Conservation (phyloP, 2,329 filamentous ascomycete species). For the Epichloe uncinata region DNA sequence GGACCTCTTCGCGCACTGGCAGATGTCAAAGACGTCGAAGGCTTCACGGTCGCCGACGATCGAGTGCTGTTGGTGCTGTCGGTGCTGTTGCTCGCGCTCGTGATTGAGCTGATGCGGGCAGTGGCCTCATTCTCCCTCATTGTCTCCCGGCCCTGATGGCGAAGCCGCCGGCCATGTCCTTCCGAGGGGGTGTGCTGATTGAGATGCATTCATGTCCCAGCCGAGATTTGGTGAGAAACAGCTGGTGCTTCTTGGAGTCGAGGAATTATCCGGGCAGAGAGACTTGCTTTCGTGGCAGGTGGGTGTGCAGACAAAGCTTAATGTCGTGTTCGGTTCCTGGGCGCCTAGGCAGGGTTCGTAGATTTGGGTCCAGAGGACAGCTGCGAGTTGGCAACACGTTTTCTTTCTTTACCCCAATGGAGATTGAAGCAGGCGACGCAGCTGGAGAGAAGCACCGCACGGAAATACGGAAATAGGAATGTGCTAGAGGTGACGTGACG, state of each 20-base stretch:
- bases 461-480: background rate
- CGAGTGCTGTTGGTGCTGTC: conserved; percentile 55
- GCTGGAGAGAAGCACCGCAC: background rate
- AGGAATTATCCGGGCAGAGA: background rate
- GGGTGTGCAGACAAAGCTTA: background rate
- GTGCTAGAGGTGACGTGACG: background rate
- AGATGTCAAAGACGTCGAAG: conserved; percentile 22
- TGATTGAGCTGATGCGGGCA: conserved; percentile 40
- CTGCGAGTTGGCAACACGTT: background rate
- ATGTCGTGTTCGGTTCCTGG: background rate
- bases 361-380: background rate
- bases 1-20: conserved; percentile 10
- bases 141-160: conserved; percentile 27
- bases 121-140: conserved; percentile 56
- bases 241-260: background rate
- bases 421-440: background rate
- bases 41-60: conserved; percentile 52
- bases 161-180: conserved; percentile 20
- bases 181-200: conserved; percentile 9
- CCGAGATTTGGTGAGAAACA: conserved; percentile 5
- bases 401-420: too few relatives aligned
- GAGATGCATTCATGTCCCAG: conserved; percentile 20
- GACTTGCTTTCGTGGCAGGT: background rate
- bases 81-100: conserved; percentile 37
- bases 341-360: background rate